Base-by-base conservation (phyloP, 345 rosid species). In the Murraya koenigii region DNA sequence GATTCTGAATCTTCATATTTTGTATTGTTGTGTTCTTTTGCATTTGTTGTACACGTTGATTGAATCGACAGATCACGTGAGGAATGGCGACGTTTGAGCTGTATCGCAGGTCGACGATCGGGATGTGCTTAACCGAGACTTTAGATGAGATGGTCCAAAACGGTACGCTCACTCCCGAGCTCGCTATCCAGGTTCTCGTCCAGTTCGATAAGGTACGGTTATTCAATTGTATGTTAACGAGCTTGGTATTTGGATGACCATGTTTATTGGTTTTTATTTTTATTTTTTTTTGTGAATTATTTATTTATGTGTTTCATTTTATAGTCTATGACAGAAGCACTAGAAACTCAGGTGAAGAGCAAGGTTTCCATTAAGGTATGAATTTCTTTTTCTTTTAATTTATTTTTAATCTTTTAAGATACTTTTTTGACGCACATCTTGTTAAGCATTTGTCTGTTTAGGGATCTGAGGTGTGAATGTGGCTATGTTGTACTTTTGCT, bases 251-350 rank as follows among this genome's bases (percentile, higher is more conserved):
- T 75, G 35, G 47, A 47, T 39, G 1, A 32, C 30, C 19, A 7
- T 65, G 17, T 59, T 4, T 69, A 17, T 78, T 72, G n/a, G 5
- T 25, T 75, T 3, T 47, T 59, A 19, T 62, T n/a, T 33, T n/a
- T 17, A 8, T 39, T 26, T 55, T 60, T 36, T 2, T 41, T 56
- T 19, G 59, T 56, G 20, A 47, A 75, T 36, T 59, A 19, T 59
- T 81, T 54, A 52, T 71, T 13, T 58, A 3, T 11, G 17, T 44
- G 13, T 28, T 19, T 36, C 76, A 44, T 59, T 25, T 71, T 69
- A 52, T 80, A 96, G 99, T 96, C 99, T 71, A 94, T 96, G 98
- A 94, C 98, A 75, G 99, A 93, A 81, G 98, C 98, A 36, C 81
- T 95, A 85, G 99, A 93, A 80, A 79, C 86, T 55, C 94, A 93